phyloP scores from a whole-genome alignment of 768 basidiomycete species.

The Serendipita sp. region DNA sequence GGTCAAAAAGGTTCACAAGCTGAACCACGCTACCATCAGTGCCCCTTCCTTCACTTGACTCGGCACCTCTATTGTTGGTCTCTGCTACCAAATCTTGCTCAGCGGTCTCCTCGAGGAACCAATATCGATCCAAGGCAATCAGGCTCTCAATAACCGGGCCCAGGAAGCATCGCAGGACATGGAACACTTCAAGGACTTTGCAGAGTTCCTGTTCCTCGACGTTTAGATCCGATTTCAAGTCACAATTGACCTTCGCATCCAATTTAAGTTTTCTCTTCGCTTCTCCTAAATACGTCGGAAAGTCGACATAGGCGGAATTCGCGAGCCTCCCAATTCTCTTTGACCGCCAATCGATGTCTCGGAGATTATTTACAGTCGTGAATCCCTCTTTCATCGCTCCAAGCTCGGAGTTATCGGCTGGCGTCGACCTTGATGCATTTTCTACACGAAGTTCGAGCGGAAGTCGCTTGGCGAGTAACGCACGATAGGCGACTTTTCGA shows the following conservation, averaged over 20 bases:
- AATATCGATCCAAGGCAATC: slow-evolving; percentile 43
- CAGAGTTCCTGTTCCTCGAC: slow-evolving; percentile 19
- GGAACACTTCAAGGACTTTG: slow-evolving; percentile 37
- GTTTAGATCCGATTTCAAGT: slow-evolving; percentile 12
- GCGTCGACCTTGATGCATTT: not conserved
- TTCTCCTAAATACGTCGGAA: not conserved
- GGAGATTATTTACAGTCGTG: not conserved
- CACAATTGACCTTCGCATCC: not conserved
- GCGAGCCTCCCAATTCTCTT: not conserved
- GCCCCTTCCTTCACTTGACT: not conserved
- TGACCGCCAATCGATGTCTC: not conserved
- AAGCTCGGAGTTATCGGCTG: not conserved
- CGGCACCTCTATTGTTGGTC: slow-evolving; percentile 13
- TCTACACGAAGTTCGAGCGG: slow-evolving; percentile 5
- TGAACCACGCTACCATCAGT: slow-evolving; percentile 19
- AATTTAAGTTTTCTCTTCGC: not conserved
- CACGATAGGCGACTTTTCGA: slow-evolving; percentile 57
- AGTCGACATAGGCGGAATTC: not conserved
- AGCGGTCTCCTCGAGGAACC: slow-evolving; percentile 35
- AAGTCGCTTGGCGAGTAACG: slow-evolving; percentile 30
- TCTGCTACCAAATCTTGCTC: slow-evolving; percentile 11
- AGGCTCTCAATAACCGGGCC: slow-evolving; percentile 52
- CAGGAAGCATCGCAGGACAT: slow-evolving; percentile 48
- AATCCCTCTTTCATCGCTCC: not conserved
- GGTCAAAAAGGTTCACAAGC: slow-evolving; percentile 55